Evolutionary conservation across 2,329 filamentous ascomycete species (phyloP), one percentile per base, ranked within the genome.

Genomic region (Pseudocercospora fijiensis): DNA sequence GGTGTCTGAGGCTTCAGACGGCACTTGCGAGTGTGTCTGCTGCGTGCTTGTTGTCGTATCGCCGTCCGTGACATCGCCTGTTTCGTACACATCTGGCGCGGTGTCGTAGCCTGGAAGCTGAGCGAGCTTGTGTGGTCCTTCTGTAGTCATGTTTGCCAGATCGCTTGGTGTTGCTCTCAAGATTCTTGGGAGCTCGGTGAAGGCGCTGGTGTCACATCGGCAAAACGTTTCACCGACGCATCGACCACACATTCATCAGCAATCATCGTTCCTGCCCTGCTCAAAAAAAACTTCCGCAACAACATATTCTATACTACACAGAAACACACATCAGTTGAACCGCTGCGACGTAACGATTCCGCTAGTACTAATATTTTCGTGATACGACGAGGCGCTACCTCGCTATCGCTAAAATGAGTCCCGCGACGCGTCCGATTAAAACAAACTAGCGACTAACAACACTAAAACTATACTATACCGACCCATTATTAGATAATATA

Each of bases 71-170:
- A 57, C 61, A 18, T 59, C 92, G 69, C 94, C 93, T n/a, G 94
- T 98, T 79, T 98, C 94, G 82, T 97, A 99, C 73, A 97, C 91
- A 75, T 98, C 95, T 69, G 93, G 94, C 27, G 93, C 92, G 59
- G 89, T 90, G 79, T 97, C 93, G 57, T 67, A 68, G 58, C 70
- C 69, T 11, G 71, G 71, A 2, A 73, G 62, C 24, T 68, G 60
- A 8, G 67, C 63, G 22, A 69, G 65, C 24, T 64, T 57, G 8
- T 57, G 53, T 18, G 53, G n/a, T 33, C 53, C 53, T 33, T 33
- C 28, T 1, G 53, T 30, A 10, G 53, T 8, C 53, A 56, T 56
- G n/a, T 22, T 26, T 6, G 51, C 24, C 2, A 1, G n/a, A 10
- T 7, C n/a, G 5, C 3, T 18, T 2, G 16, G 16, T 18, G 0